These are phyloP conservation scores for Fusarium bactridioides DNA, from an alignment of 2,329 filamentous ascomycete species.

Conservation along the genomic window DNA sequence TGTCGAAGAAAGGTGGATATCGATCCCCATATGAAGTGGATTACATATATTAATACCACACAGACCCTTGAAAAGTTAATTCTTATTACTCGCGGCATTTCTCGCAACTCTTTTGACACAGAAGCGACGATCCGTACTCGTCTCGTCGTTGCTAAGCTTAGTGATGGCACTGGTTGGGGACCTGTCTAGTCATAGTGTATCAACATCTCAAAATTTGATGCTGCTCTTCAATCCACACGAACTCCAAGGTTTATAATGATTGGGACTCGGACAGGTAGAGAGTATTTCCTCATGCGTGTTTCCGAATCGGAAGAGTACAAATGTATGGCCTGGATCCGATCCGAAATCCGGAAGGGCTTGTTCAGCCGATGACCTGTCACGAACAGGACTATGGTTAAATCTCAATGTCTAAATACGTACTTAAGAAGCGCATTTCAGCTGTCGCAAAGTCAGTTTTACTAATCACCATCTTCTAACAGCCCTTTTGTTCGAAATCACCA, in stretches of 20 bases:
- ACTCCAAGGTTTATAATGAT: accelerated
- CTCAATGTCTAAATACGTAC: accelerated
- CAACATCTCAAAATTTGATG: accelerated
- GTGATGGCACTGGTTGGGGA: neutral
- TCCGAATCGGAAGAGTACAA: neutral
- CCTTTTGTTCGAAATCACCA: too few relatives aligned
- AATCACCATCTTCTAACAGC: accelerated
- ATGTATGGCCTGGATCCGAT: neutral
- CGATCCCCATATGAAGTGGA: neutral
- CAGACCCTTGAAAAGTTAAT: neutral
- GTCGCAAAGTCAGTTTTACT: accelerated
- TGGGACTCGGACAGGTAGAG: neutral
- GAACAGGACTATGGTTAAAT: accelerated
- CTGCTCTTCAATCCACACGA: neutral
- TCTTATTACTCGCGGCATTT: neutral
- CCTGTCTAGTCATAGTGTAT: neutral
- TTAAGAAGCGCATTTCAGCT: too few relatives aligned
- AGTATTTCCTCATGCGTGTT: accelerated
- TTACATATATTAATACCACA: neutral
- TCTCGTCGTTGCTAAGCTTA: neutral
- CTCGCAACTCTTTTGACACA: accelerated
- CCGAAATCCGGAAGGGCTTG: neutral
- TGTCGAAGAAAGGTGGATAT: neutral
- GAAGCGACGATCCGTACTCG: accelerated
- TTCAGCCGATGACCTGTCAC: neutral